phyloP scores from a whole-genome alignment of 805 yeast genomes.

The Pichia cabralensis region DNA sequence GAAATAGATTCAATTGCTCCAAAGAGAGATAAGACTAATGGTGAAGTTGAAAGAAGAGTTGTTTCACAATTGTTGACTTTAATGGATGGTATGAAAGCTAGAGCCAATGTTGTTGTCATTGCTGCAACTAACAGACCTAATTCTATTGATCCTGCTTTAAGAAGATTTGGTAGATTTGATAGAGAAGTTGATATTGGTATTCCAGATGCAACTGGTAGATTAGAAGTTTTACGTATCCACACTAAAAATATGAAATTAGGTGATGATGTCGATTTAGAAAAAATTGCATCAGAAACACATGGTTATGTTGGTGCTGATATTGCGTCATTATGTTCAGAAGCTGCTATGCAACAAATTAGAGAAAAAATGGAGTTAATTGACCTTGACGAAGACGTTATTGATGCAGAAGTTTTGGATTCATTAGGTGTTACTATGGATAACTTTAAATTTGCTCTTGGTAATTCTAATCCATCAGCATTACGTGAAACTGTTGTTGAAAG shows the following conservation, averaged over 20 bases:
- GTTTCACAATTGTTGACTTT: slow-evolving; percentile 94
- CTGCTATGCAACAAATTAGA: slow-evolving; percentile 99
- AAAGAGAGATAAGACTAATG: slow-evolving; percentile 98
- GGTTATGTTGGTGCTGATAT: slow-evolving; percentile 99
- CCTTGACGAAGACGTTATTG: slow-evolving; percentile 91
- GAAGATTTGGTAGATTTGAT: slow-evolving; percentile 81
- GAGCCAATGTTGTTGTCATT: slow-evolving; percentile 94
- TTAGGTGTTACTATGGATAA: slow-evolving; percentile 98
- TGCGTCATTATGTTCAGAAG: slow-evolving; percentile 98
- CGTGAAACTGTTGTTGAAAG: slow-evolving; percentile 99
- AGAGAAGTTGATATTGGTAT: slow-evolving; percentile 83
- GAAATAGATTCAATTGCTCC: slow-evolving; percentile 99
- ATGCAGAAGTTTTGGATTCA: slow-evolving; percentile 92
- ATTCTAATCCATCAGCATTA: slow-evolving; percentile 96
- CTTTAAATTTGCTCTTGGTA: slow-evolving; percentile 95
- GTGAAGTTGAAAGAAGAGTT: slow-evolving; percentile 99
- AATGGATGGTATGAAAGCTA: slow-evolving; percentile 99
- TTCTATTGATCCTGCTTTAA: slow-evolving; percentile 75
- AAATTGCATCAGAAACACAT: slow-evolving; percentile 94
- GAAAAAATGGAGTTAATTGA: slow-evolving; percentile 98
- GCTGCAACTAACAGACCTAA: slow-evolving; percentile 94
- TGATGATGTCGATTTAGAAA: slow-evolving; percentile 91
- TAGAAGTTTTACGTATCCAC: slow-evolving; percentile 93
- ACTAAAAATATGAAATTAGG: slow-evolving; percentile 97
- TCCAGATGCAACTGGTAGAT: slow-evolving; percentile 97